These are phyloP conservation scores for Melocanna baccifera DNA, from an alignment of 176 grass and related monocot genomes.

Conservation along the genomic window DNA sequence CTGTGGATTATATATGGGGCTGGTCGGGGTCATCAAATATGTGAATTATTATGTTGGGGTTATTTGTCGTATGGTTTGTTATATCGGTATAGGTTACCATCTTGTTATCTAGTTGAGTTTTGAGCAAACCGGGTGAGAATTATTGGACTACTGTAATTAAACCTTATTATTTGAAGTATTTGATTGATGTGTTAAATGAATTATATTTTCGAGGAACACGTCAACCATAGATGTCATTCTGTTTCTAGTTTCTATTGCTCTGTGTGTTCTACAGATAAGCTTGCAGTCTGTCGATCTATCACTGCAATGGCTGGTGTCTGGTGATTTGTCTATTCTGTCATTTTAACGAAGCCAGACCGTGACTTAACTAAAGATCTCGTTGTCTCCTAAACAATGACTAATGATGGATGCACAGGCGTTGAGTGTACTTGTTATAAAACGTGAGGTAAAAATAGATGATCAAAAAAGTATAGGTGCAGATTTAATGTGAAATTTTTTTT, in stretches of 20 bases:
- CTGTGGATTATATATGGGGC: not conserved
- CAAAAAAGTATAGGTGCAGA: no score
- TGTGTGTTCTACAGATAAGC: not conserved
- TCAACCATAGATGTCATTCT: not conserved
- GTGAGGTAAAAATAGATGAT: no score
- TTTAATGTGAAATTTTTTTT: no score
- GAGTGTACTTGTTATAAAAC: no score
- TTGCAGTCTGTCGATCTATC: not conserved
- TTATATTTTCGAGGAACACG: not conserved
- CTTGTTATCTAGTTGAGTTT: not conserved
- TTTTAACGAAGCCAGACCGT: not conserved
- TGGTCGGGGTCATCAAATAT: constrained; percentile 20
- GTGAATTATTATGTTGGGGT: constrained; percentile 27
- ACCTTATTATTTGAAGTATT: not conserved
- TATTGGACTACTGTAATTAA: not conserved
- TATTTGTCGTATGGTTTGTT: not conserved
- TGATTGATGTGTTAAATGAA: not conserved
- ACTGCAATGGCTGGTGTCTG: not conserved
- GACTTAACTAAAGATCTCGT: not conserved
- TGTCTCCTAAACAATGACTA: not conserved
- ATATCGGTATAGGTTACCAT: not conserved
- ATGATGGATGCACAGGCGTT: not conserved
- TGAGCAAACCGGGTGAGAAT: not conserved
- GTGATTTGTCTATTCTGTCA: not conserved
- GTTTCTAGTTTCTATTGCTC: not conserved